Conservation (phyloP, 441 rosid species). For the Mallotus repandus region DNA sequence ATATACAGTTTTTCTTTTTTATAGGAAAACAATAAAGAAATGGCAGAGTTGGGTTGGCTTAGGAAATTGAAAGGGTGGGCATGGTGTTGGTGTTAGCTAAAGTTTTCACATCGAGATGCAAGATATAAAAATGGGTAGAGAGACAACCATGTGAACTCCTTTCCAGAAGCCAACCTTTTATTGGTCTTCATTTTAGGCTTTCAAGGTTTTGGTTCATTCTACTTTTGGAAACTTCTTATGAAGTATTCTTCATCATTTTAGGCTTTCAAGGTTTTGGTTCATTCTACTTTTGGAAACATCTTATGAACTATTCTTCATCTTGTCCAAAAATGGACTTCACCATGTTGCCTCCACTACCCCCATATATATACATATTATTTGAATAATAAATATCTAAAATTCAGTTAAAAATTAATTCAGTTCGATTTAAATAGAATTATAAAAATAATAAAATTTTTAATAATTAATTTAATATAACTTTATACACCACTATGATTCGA, state of each 20-base stretch:
- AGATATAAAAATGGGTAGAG: background rate
- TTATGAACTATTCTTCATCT: background rate
- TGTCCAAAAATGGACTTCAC: constrained; percentile 10
- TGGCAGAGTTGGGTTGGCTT: background rate
- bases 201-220: constrained; percentile 16
- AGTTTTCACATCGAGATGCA: constrained; percentile 23
- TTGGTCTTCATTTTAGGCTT: background rate
- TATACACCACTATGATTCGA: too few relatives aligned
- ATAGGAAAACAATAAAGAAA: too few relatives aligned
- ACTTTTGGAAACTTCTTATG: background rate
- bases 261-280: constrained; percentile 11
- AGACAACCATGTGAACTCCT: background rate
- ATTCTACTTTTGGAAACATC: background rate
- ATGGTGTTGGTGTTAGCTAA: background rate
- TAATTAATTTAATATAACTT: too few relatives aligned
- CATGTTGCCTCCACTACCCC: background rate
- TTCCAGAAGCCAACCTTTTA: background rate
- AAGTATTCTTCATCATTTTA: background rate
- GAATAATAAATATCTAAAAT: too few relatives aligned
- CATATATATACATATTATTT: too few relatives aligned
- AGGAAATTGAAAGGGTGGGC: background rate
- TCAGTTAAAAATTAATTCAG: too few relatives aligned
- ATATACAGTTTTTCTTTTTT: too few relatives aligned
- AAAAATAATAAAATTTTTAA: too few relatives aligned
- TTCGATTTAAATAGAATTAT: too few relatives aligned